Conservation (phyloP, 2,329 filamentous ascomycete species). For the Leptographium flavum region DNA sequence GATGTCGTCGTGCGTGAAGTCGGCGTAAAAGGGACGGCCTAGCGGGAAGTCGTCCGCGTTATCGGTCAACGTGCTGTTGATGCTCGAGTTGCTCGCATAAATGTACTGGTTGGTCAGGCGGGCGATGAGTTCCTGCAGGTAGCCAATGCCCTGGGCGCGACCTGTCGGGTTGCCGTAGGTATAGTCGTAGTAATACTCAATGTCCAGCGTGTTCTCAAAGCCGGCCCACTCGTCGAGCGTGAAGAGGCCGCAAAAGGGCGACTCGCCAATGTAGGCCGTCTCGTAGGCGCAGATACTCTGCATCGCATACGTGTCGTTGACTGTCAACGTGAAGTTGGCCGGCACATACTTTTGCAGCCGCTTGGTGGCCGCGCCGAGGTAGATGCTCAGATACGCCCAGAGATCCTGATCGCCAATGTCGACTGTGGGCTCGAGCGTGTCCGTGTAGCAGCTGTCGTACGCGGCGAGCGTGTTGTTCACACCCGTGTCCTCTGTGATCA, state of each 20-base stretch:
- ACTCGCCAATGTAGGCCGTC: constrained; percentile 30
- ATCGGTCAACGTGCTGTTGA: constrained; percentile 33
- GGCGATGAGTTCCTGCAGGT: constrained; percentile 35
- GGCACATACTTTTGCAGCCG: constrained; percentile 33
- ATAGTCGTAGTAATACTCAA: constrained; percentile 34
- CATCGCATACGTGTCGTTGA: constrained; percentile 35
- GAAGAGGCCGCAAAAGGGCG: constrained; percentile 38
- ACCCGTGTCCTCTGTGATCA: constrained; percentile 33
- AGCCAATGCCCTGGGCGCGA: constrained; percentile 37
- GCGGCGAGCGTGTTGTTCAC: constrained; percentile 39
- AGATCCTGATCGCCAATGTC: constrained; percentile 25
- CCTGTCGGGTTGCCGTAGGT: constrained; percentile 32
- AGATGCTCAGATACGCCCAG: constrained; percentile 29
- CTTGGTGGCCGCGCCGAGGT: constrained; percentile 27
- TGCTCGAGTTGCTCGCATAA: constrained; percentile 30
- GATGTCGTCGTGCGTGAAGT: constrained; percentile 39
- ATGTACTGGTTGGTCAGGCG: constrained; percentile 32
- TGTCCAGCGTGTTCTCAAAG: constrained; percentile 37
- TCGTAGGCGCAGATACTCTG: constrained; percentile 41
- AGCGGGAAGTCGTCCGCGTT: constrained; percentile 31
- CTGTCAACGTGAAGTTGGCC: constrained; percentile 29
- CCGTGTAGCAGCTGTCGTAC: constrained; percentile 33
- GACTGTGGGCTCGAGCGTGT: constrained; percentile 18
- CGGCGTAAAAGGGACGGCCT: constrained; percentile 32
- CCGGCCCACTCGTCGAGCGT: constrained; percentile 39